Evolutionary conservation across 495 filamentous ascomycete species (phyloP).

Genomic region (Trichoderma gamsii): DNA sequence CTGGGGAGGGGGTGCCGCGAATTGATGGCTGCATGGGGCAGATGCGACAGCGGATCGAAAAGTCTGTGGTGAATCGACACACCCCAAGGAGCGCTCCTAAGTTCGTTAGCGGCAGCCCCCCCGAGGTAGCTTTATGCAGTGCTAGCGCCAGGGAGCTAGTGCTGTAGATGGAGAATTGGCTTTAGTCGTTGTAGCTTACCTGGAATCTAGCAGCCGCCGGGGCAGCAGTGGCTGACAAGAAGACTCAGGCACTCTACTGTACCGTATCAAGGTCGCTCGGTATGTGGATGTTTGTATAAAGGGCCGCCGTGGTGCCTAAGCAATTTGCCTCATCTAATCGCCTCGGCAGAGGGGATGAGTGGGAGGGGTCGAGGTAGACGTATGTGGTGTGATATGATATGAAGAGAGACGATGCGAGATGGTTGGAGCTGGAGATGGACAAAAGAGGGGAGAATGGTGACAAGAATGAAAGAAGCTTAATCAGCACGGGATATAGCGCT

Average conservation of each 20-base stretch:
- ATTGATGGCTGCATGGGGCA: conserved; percentile 12
- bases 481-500: too few species aligned
- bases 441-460: too few species aligned
- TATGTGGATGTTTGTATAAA: neutral
- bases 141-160: neutral
- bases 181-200: neutral
- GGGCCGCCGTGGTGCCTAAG: neutral
- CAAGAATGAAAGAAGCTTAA: too few species aligned
- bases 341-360: too few species aligned
- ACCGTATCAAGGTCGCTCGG: neutral
- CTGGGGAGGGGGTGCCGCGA: conserved; percentile 6
- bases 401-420: neutral
- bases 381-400: neutral
- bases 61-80: conserved; percentile 12
- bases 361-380: too few species aligned
- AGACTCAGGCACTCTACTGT: neutral
- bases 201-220: neutral
- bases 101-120: neutral
- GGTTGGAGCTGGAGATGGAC: neutral
- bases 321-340: neutral
- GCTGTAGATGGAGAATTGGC: conserved; percentile 5
- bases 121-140: neutral
- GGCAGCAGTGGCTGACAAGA: conserved; percentile 1
- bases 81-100: conserved; percentile 5
- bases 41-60: conserved; percentile 13